Conservation (phyloP, 2,329 filamentous ascomycete genomes). For the Arthroderma sp. region DNA sequence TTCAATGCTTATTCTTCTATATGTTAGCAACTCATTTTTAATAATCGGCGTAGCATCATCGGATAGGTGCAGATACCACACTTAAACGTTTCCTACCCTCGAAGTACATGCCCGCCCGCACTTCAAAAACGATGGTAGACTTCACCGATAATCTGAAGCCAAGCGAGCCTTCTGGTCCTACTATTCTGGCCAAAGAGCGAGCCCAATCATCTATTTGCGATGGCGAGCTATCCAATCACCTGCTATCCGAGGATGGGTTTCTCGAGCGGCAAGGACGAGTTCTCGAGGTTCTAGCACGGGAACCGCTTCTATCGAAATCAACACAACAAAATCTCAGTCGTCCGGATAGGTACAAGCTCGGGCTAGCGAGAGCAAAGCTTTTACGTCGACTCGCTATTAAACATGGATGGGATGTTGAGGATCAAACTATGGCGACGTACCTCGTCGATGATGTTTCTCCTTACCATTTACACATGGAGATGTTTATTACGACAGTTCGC, state of each 20-base stretch:
- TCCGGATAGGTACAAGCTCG: conserved; percentile 40
- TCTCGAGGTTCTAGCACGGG: conserved; percentile 31
- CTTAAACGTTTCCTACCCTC: too few relatives aligned
- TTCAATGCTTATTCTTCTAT: too few relatives aligned
- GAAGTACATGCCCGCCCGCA: too few relatives aligned
- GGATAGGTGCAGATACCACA: too few relatives aligned
- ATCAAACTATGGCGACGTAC: conserved; percentile 40
- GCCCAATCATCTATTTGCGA: conserved; percentile 31
- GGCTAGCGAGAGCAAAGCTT: conserved; percentile 39
- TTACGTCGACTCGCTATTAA: conserved; percentile 34
- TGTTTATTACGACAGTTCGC: conserved; percentile 35
- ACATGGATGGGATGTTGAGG: conserved; percentile 37
- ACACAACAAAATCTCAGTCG: conserved; percentile 39
- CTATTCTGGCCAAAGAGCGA: conserved; percentile 34
- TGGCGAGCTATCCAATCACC: conserved; percentile 33
- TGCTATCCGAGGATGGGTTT: conserved; percentile 34
- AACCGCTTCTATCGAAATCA: conserved; percentile 38
- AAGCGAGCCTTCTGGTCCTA: conserved; percentile 32
- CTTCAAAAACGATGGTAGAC: conserved; percentile 19
- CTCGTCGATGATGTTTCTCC: conserved; percentile 42
- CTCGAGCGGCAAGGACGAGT: conserved; percentile 36
- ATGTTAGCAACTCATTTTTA: too few relatives aligned
- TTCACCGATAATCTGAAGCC: conserved; percentile 39
- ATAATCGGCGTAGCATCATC: too few relatives aligned
- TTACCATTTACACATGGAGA: conserved; percentile 38